phyloP scores from a whole-genome alignment of 352 stramenopile genomes.

The Poterioochromonas sp. region DNA sequence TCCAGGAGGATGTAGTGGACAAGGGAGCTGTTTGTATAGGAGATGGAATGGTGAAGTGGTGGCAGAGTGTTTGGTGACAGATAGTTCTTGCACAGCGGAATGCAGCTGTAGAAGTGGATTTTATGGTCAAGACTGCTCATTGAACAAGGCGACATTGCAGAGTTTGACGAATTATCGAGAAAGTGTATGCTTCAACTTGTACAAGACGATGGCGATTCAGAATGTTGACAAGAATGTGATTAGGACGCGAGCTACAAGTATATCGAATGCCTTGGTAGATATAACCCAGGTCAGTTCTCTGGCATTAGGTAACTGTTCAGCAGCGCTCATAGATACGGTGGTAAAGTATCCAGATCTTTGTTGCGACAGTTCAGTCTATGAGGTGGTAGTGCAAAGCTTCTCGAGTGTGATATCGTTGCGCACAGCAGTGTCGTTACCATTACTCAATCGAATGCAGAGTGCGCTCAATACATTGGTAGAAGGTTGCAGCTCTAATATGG shows the following conservation, averaged over 20 bases:
- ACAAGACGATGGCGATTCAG: not conserved
- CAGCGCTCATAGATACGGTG: not conserved
- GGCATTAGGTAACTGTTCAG: slow-evolving; percentile 27
- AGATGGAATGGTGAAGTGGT: not conserved
- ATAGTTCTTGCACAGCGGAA: not conserved
- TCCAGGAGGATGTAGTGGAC: not conserved
- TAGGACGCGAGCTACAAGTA: not conserved
- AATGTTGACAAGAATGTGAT: slow-evolving; percentile 25
- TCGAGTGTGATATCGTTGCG: not conserved
- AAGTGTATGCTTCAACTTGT: not conserved
- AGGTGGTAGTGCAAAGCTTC: not conserved
- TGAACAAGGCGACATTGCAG: slow-evolving; percentile 10
- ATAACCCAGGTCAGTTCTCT: not conserved
- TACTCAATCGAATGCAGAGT: not conserved
- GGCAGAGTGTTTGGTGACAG: not conserved
- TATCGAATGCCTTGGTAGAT: slow-evolving; percentile 22
- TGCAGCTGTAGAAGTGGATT: not conserved
- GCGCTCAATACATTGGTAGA: not conserved
- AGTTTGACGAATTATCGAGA: slow-evolving; percentile 24
- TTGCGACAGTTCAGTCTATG: not conserved
- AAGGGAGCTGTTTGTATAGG: slow-evolving; percentile 14
- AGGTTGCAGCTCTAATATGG: not conserved
- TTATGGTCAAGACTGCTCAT: slow-evolving; percentile 1
- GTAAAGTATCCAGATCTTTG: not conserved
- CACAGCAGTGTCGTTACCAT: not conserved